Evolutionary conservation across 2,329 filamentous ascomycete genomes (phyloP).

Genomic region (Chalara sp.): DNA sequence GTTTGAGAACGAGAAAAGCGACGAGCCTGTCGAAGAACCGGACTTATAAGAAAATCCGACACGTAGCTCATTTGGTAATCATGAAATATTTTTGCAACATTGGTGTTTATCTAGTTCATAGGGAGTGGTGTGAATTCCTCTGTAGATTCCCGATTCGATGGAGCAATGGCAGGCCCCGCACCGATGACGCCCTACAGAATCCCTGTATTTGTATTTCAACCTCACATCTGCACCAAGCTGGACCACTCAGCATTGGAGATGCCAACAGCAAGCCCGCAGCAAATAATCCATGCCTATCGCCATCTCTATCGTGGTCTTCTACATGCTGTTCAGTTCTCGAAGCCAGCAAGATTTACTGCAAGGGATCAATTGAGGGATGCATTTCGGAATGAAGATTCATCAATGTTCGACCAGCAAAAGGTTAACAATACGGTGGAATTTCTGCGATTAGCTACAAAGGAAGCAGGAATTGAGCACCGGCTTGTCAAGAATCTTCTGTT

Average conservation of each 20-base stretch:
- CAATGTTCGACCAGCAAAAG: constrained; percentile 40
- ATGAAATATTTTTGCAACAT: constrained; percentile 9
- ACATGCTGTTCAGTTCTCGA: constrained; percentile 65
- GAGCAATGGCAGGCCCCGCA: too few species aligned
- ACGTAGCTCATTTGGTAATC: constrained; percentile 51
- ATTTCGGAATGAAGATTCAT: constrained; percentile 44
- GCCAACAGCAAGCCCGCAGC: neutral
- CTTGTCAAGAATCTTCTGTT: constrained; percentile 63
- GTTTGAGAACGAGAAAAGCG: constrained; percentile 45
- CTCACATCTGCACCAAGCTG: neutral
- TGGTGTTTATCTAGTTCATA: neutral
- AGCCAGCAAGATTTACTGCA: constrained; percentile 57
- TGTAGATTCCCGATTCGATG: too few species aligned
- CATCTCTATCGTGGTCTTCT: constrained; percentile 59
- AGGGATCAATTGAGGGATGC: constrained; percentile 52
- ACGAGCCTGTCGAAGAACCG: constrained; percentile 58
- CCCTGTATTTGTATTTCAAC: too few species aligned
- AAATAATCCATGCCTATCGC: constrained; percentile 61
- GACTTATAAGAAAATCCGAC: constrained; percentile 59
- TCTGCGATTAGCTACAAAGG: constrained; percentile 54
- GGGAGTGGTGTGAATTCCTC: too few species aligned
- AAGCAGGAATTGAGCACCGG: constrained; percentile 63
- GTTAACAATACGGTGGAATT: constrained; percentile 65
- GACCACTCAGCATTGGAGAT: neutral
- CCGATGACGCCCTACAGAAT: too few species aligned